A percentile compares a stretch with the other conserved stretches of the same genome.
These are phyloP conservation scores for Fusarium verrucosum DNA, from an alignment of 2,329 filamentous ascomycete genomes.

Conservation along the genomic window DNA sequence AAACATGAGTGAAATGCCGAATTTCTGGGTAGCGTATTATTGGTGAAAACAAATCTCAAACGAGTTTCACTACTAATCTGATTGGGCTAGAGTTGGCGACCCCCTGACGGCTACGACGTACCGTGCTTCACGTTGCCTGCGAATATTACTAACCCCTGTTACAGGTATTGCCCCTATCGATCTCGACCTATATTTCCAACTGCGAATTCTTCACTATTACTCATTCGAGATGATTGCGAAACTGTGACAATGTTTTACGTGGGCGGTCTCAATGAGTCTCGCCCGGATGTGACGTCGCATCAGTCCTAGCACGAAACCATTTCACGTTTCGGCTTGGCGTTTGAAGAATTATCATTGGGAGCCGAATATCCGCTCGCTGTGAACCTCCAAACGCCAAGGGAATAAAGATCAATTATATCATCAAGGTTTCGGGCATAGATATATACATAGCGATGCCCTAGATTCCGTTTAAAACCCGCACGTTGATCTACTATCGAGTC, in stretches of 20 bases:
- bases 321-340: slow-evolving; percentile 25
- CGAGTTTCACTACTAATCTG: slow-evolving; percentile 16
- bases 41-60: slow-evolving; percentile 1
- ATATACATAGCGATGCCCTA: not conserved
- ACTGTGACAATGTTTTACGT: not conserved
- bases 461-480: no score
- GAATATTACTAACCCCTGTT: slow-evolving; percentile 20
- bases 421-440: not conserved
- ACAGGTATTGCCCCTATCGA: not conserved
- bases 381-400: not conserved
- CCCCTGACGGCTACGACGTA: slow-evolving; percentile 6
- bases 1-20: not conserved
- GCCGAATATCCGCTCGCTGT: slow-evolving; percentile 8
- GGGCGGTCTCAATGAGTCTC: not conserved
- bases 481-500: no score
- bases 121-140: slow-evolving; percentile 1
- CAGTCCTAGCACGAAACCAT: slow-evolving; percentile 1
- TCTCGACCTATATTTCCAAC: not conserved
- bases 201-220: not conserved
- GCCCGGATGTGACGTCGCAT: not conserved
- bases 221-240: not conserved
- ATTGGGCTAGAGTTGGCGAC: not conserved
- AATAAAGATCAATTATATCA: not conserved
- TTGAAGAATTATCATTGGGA: not conserved
- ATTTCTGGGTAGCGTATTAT: accelerated